Evolutionary conservation across 495 filamentous ascomycete species (phyloP).

Genomic region (Xylaria venustula): DNA sequence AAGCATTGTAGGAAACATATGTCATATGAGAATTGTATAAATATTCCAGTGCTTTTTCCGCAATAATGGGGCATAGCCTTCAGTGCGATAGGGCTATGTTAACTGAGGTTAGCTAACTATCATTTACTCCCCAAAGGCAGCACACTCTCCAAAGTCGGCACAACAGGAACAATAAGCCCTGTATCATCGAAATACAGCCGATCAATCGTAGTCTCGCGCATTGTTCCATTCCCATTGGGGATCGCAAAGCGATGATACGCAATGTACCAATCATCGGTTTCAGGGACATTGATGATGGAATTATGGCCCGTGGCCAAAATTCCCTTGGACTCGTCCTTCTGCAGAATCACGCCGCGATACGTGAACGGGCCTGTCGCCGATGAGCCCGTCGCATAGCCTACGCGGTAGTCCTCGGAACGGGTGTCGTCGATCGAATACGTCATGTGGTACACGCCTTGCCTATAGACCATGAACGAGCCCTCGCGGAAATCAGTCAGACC

Average conservation of each 20-base stretch:
- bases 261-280: constrained; percentile 22
- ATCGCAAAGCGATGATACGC: constrained; percentile 19
- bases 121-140: background rate
- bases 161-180: constrained; percentile 9
- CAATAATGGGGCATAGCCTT: no score
- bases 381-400: constrained; percentile 17
- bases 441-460: constrained; percentile 17
- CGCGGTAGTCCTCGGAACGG: constrained; percentile 16
- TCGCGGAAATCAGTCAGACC: constrained; percentile 16
- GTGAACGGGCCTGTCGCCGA: constrained; percentile 14
- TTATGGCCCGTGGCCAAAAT: constrained; percentile 18
- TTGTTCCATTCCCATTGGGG: constrained; percentile 13
- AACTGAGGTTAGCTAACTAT: no score
- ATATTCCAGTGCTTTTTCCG: no score
- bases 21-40: no score
- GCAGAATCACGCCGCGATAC: constrained; percentile 17
- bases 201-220: constrained; percentile 19
- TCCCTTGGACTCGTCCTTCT: constrained; percentile 15
- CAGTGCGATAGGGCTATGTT: no score
- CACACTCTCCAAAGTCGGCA: constrained; percentile 14
- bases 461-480: constrained; percentile 15
- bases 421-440: constrained; percentile 22
- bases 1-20: no score
- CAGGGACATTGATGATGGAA: constrained; percentile 19
- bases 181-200: constrained; percentile 10